These are phyloP conservation scores for Nepenthes gracilis DNA, from an alignment of 148 eudicot species.

Conservation along the genomic window DNA sequence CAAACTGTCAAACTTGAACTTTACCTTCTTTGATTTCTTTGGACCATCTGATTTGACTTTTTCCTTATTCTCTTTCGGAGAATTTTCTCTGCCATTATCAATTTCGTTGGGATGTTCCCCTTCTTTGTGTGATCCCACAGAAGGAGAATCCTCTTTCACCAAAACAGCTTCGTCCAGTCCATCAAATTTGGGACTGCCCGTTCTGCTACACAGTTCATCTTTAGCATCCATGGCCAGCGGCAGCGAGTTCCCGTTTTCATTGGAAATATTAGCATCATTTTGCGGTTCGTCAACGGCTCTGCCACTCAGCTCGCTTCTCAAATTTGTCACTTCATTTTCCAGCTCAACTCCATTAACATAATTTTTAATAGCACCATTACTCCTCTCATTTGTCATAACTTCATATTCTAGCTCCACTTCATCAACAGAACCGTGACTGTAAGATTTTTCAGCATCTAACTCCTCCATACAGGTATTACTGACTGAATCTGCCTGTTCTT, in stretches of 20 bases:
- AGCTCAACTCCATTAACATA: conserved; percentile 2
- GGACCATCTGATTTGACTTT: conserved; percentile 15
- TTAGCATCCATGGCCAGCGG: conserved; percentile 9
- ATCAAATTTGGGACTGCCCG: conserved; percentile 11
- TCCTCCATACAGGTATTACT: conserved; percentile 9
- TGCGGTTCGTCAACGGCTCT: conserved; percentile 11
- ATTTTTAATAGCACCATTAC: conserved; percentile 1
- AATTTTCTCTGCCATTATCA: not conserved
- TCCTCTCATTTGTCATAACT: not conserved
- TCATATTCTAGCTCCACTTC: conserved; percentile 11
- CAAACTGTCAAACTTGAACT: not conserved
- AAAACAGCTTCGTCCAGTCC: conserved; percentile 18
- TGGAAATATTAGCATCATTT: conserved; percentile 12
- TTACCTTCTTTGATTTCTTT: conserved; percentile 42
- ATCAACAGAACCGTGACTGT: not conserved
- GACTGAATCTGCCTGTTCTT: conserved; percentile 6
- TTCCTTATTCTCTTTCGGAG: conserved; percentile 12
- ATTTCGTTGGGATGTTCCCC: conserved; percentile 7
- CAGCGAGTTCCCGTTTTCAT: conserved; percentile 14
- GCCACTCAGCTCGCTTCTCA: conserved; percentile 5
- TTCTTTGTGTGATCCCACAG: conserved; percentile 13
- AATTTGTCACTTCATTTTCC: conserved; percentile 1
- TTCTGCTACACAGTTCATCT: conserved; percentile 17
- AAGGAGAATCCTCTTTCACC: conserved; percentile 25
- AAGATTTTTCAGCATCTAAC: conserved; percentile 1